A percentile compares a stretch with the other conserved stretches of the same genome.
Evolutionary conservation across 164 flowering plant species (phyloP).

Genomic region (Kingdonia uniflora): DNA sequence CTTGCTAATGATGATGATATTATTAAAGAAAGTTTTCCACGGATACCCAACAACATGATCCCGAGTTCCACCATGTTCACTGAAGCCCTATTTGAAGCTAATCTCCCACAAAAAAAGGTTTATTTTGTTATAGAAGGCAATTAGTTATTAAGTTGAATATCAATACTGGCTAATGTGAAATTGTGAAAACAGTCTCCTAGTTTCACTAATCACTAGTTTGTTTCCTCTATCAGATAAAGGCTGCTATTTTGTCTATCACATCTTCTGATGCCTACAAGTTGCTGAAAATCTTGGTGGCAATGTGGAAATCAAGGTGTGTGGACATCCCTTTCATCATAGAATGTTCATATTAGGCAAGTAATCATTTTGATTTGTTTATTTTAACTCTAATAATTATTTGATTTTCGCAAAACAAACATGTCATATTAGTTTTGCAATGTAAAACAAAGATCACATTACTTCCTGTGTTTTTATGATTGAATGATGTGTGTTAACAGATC

Average conservation of each 20-base stretch:
- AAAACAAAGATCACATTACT: background rate
- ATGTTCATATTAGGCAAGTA: background rate
- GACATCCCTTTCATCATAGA: background rate
- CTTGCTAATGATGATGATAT: constrained; percentile 29
- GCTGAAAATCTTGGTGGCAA: constrained; percentile 38
- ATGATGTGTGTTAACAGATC: constrained; percentile 33
- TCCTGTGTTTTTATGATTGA: background rate
- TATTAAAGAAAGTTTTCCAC: constrained; percentile 7
- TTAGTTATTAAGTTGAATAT: background rate
- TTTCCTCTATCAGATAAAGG: constrained; percentile 37
- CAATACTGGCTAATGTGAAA: too few species aligned
- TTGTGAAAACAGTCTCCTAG: background rate
- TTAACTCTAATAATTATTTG: background rate
- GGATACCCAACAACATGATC: constrained; percentile 7
- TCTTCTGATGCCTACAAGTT: constrained; percentile 49
- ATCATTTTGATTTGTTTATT: background rate
- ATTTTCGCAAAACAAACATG: background rate
- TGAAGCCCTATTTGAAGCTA: constrained; percentile 37
- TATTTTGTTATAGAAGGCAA: constrained; percentile 1
- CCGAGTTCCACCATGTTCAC: constrained; percentile 23
- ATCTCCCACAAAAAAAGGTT: constrained; percentile 60
- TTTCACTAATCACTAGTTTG: background rate
- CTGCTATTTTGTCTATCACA: constrained; percentile 44
- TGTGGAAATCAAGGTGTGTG: constrained; percentile 67
- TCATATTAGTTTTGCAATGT: background rate